A percentile compares a stretch with the other conserved stretches of the same genome.
Evolutionary conservation across 192 early-diverging fungal species (phyloP).

Genomic region (Physocladia obscura): DNA sequence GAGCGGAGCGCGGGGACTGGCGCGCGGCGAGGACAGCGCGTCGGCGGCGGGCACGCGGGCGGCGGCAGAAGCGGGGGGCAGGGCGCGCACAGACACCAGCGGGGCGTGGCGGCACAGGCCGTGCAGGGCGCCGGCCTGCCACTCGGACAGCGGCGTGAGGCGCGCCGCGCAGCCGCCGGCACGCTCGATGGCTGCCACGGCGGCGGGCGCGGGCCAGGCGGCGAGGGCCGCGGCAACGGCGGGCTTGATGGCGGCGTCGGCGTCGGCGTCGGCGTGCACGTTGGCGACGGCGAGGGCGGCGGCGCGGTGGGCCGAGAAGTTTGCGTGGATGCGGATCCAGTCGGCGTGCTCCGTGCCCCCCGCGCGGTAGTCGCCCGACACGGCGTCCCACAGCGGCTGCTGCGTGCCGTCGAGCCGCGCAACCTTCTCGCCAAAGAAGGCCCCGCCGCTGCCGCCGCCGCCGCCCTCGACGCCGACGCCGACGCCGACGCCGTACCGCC

Average conservation of each 20-base stretch:
- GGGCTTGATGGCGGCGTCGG: neutral
- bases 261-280: neutral
- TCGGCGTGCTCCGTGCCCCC: neutral
- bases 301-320: conserved; percentile 29
- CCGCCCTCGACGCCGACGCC: no score
- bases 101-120: neutral
- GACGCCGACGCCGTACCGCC: no score
- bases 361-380: conserved; percentile 27
- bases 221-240: neutral
- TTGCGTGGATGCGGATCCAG: conserved; percentile 27
- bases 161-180: conserved; percentile 27
- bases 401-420: neutral
- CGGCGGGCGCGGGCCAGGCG: neutral
- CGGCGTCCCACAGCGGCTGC: conserved; percentile 21
- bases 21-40: neutral
- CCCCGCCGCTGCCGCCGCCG: no score
- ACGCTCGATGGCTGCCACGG: conserved; percentile 10
- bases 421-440: neutral
- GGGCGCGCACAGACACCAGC: neutral
- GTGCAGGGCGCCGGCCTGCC: conserved; percentile 16
- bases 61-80: neutral
- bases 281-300: conserved; percentile 20
- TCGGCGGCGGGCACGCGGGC: neutral
- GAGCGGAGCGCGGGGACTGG: conserved; percentile 17
- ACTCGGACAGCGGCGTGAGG: conserved; percentile 5